A percentile compares a stretch with the other conserved stretches of the same genome.
Evolutionary conservation across 257 asterid species (phyloP).

Genomic region (Solanum pinnatisectum): DNA sequence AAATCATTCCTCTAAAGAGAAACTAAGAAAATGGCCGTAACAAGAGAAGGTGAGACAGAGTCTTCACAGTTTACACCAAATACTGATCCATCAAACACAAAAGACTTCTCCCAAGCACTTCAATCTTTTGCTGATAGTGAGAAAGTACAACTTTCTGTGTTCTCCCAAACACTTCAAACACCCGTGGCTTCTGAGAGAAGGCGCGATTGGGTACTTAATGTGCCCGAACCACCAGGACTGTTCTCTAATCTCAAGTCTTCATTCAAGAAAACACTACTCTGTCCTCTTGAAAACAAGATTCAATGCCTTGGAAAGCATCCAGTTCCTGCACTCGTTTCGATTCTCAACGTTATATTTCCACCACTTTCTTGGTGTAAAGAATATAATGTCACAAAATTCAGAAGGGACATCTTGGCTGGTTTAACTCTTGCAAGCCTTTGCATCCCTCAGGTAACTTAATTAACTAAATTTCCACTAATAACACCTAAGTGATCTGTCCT

Average conservation of each 20-base stretch:
- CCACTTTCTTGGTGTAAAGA: constrained; percentile 18
- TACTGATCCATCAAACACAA: background rate
- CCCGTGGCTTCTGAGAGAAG: background rate
- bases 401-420: constrained; percentile 29
- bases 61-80: constrained; percentile 1
- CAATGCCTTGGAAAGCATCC: background rate
- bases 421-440: constrained; percentile 41
- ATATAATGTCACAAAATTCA: constrained; percentile 16
- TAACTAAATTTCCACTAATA: background rate
- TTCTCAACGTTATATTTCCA: constrained; percentile 16
- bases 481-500: background rate
- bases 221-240: constrained; percentile 24
- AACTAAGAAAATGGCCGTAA: background rate
- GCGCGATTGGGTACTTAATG: constrained; percentile 21
- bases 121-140: background rate
- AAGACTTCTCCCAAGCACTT: constrained; percentile 8
- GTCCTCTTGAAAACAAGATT: background rate
- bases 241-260: background rate
- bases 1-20: background rate
- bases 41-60: constrained; percentile 3
- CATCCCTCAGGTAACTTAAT: constrained; percentile 26
- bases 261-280: background rate
- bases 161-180: constrained; percentile 31
- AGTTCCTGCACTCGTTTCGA: background rate
- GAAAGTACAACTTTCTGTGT: background rate